Evolutionary conservation across 1,284 basidiomycete species (phyloP).

Genomic region (Cryptococcus hybrid): DNA sequence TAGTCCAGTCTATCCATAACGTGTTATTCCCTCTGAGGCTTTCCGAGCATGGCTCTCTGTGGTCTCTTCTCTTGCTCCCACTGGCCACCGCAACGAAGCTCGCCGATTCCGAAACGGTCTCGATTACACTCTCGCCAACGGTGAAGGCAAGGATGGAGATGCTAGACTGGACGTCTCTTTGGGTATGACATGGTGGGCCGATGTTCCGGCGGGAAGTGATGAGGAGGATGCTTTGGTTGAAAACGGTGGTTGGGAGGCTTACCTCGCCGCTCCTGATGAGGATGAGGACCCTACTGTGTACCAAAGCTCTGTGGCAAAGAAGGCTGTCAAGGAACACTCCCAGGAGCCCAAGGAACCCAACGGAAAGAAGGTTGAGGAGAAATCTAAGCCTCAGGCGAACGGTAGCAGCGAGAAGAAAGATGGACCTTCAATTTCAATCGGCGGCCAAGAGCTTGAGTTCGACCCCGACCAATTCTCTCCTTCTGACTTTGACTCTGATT

Average conservation of each 20-base stretch:
- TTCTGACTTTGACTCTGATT: slow-evolving; percentile 54
- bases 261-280: slow-evolving; percentile 89
- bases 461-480: slow-evolving; percentile 50
- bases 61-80: slow-evolving; percentile 72
- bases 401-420: slow-evolving; percentile 5
- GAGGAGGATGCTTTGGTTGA: slow-evolving; percentile 53
- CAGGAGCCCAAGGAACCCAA: slow-evolving; percentile 9
- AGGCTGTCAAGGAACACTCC: slow-evolving; percentile 31
- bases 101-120: slow-evolving; percentile 87
- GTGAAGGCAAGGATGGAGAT: slow-evolving; percentile 68
- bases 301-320: slow-evolving; percentile 58
- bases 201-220: slow-evolving; percentile 45
- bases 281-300: slow-evolving; percentile 94
- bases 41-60: slow-evolving; percentile 88
- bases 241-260: slow-evolving; percentile 97
- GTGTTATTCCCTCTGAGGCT: slow-evolving; percentile 73
- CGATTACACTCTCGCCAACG: slow-evolving; percentile 92
- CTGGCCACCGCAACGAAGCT: slow-evolving; percentile 71
- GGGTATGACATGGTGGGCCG: slow-evolving; percentile 77
- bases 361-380: slow-evolving; percentile 29
- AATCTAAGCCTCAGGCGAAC: slow-evolving; percentile 20
- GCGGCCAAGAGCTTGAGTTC: slow-evolving; percentile 48
- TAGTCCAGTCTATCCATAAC: slow-evolving; percentile 60
- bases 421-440: slow-evolving; percentile 32
- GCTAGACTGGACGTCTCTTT: slow-evolving; percentile 83